A percentile compares a stretch with the other conserved stretches of the same genome.
phyloP scores from a whole-genome alignment of 257 asterid species.

The Salvia rosmarinus region DNA sequence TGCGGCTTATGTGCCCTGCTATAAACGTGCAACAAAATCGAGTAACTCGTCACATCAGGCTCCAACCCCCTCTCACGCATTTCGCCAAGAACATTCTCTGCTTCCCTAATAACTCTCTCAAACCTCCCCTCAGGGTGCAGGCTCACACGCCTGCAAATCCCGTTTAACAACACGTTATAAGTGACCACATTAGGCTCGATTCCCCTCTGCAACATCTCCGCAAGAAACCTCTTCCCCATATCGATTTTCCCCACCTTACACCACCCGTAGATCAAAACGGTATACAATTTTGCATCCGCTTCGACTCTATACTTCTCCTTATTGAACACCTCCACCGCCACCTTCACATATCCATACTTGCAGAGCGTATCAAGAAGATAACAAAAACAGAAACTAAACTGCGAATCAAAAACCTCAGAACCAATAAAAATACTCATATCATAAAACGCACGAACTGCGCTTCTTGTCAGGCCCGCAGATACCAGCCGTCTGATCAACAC shows the following conservation, averaged over 20 bases:
- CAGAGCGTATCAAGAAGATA: constrained; percentile 84
- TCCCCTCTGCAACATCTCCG: constrained; percentile 74
- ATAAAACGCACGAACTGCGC: constrained; percentile 70
- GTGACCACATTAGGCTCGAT: constrained; percentile 75
- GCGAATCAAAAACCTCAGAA: constrained; percentile 33
- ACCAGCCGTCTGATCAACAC: constrained; percentile 68
- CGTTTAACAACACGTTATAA: constrained; percentile 75
- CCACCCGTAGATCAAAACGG: constrained; percentile 85
- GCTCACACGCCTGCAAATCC: constrained; percentile 83
- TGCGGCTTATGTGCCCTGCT: constrained; percentile 88
- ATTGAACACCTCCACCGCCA: constrained; percentile 78
- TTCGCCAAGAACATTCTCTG: constrained; percentile 67
- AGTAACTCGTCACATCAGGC: constrained; percentile 83
- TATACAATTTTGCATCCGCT: constrained; percentile 60
- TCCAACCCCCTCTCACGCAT: constrained; percentile 73
- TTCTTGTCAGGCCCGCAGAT: constrained; percentile 70
- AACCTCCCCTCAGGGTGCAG: constrained; percentile 76
- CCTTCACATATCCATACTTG: constrained; percentile 80
- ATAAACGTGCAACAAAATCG: constrained; percentile 77
- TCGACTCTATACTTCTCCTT: constrained; percentile 71
- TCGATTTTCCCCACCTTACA: constrained; percentile 70
- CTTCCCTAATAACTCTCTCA: constrained; percentile 71
- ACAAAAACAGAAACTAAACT: constrained; percentile 49
- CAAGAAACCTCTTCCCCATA: constrained; percentile 67
- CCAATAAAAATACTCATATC: constrained; percentile 72